A percentile compares a stretch with the other conserved stretches of the same genome.
Conservation (phyloP, 768 basidiomycete species). For the Boletus reticulatus region DNA sequence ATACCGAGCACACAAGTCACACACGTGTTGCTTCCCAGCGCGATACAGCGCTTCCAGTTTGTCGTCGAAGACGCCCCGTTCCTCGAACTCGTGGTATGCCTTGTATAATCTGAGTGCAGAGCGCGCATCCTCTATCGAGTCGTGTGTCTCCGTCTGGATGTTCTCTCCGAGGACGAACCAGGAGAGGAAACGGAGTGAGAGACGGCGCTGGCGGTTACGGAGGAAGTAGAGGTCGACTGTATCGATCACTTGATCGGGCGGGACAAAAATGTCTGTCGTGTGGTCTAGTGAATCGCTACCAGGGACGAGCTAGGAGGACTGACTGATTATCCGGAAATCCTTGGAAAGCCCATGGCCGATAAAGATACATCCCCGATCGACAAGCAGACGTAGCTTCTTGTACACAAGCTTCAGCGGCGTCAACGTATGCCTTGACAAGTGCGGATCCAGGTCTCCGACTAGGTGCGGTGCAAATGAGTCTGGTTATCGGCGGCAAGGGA, state of each 20-base stretch:
- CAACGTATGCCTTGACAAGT: conserved; percentile 78
- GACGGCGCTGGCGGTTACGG: conserved; percentile 73
- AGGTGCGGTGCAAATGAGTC: neutral
- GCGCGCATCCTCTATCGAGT: conserved; percentile 96
- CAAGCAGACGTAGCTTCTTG: conserved; percentile 91
- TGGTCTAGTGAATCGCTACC: neutral
- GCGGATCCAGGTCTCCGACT: conserved; percentile 94
- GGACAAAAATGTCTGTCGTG: conserved; percentile 84
- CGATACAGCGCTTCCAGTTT: conserved; percentile 85
- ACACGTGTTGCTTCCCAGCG: conserved; percentile 71
- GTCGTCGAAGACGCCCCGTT: conserved; percentile 74
- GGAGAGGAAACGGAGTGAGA: conserved; percentile 89
- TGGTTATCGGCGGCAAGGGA: neutral
- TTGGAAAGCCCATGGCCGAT: conserved; percentile 97
- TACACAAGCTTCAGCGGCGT: conserved; percentile 98
- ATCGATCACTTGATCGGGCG: conserved; percentile 93
- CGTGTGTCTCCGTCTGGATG: conserved; percentile 93
- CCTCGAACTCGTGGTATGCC: conserved; percentile 74
- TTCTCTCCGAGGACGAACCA: conserved; percentile 92
- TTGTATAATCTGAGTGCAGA: conserved; percentile 86
- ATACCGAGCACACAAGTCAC: conserved; percentile 20
- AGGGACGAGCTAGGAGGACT: conserved; percentile 27
- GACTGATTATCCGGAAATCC: conserved; percentile 98
- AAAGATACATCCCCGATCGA: conserved; percentile 94
- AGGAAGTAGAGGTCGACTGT: conserved; percentile 97